Percentiles rank a stretch among this genome's conserved stretches.
Conservation (phyloP, 345 rosid genomes). For the Eucalyptus paniculata region DNA sequence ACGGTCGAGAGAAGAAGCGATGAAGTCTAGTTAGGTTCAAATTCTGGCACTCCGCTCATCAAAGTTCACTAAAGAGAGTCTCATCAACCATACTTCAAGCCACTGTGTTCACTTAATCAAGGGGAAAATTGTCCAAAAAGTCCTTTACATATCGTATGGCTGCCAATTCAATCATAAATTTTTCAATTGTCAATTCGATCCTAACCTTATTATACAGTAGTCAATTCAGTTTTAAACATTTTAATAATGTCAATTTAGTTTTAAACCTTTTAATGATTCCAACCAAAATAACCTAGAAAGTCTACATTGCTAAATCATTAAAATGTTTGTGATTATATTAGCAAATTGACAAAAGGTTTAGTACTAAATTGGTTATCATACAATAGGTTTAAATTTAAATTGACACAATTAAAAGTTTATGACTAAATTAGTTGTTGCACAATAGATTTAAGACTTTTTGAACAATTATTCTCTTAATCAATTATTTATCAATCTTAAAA, state of each 20-base stretch:
- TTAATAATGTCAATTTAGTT: no score
- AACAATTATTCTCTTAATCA: neutral
- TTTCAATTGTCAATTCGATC: neutral
- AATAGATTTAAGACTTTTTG: neutral
- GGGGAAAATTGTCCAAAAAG: no score
- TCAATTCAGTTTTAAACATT: rapidly evolving
- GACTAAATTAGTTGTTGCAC: rapidly evolving
- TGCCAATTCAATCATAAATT: rapidly evolving
- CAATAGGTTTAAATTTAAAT: neutral
- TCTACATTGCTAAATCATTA: neutral
- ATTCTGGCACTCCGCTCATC: neutral
- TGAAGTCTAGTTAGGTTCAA: neutral
- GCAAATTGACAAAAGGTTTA: neutral
- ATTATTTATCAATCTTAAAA: neutral
- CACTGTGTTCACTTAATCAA: neutral
- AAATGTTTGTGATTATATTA: no score
- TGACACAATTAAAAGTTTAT: no score
- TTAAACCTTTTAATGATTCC: neutral
- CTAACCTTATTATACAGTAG: rapidly evolving
- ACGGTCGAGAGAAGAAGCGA: neutral
- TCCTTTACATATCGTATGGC: neutral
- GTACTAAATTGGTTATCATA: no score
- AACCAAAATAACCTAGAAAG: neutral
- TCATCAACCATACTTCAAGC: neutral
- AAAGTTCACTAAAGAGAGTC: neutral